Conservation (phyloP, 805 yeast genomes). For the Isabelozyma rhagii region DNA sequence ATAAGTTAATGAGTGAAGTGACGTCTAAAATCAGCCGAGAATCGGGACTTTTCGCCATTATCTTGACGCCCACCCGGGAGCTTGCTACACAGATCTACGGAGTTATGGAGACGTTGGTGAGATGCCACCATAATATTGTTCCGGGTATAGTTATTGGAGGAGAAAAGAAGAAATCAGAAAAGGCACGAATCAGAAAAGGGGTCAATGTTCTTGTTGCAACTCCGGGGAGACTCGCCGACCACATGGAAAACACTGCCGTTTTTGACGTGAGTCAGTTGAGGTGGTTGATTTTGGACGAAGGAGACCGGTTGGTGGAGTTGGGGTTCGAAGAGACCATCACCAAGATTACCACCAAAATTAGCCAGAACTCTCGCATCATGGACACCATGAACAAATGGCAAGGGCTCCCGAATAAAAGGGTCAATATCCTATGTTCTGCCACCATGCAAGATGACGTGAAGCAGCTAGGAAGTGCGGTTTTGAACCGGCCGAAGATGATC, state of each 20-base stretch:
- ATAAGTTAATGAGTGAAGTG: constrained; percentile 58
- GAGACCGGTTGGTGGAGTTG: constrained; percentile 90
- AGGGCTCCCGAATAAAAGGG: constrained; percentile 63
- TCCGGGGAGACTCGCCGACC: constrained; percentile 95
- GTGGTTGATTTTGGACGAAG: constrained; percentile 93
- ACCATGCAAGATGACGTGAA: constrained; percentile 81
- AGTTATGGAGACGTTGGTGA: constrained; percentile 68
- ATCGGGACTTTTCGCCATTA: constrained; percentile 84
- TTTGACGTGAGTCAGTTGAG: constrained; percentile 71
- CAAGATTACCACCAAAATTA: constrained; percentile 62
- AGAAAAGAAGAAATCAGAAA: constrained; percentile 94
- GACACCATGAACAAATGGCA: constrained; percentile 41
- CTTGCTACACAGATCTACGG: constrained; percentile 85
- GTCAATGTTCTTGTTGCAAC: constrained; percentile 95
- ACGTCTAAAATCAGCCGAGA: constrained; percentile 47
- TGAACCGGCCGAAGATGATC: constrained; percentile 72
- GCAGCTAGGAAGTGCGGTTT: constrained; percentile 73
- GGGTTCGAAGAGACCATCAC: constrained; percentile 95
- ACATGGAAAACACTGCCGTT: constrained; percentile 81
- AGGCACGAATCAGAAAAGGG: constrained; percentile 93
- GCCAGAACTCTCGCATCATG: constrained; percentile 39
- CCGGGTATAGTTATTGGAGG: constrained; percentile 98
- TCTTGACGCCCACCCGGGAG: constrained; percentile 93
- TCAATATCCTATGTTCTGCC: constrained; percentile 89
- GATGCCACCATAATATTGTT: constrained; percentile 82